Evolutionary conservation across 2,329 filamentous ascomycete genomes (phyloP), one percentile per base, ranked within the genome.

Genomic region (Tolypocladium capitatum): DNA sequence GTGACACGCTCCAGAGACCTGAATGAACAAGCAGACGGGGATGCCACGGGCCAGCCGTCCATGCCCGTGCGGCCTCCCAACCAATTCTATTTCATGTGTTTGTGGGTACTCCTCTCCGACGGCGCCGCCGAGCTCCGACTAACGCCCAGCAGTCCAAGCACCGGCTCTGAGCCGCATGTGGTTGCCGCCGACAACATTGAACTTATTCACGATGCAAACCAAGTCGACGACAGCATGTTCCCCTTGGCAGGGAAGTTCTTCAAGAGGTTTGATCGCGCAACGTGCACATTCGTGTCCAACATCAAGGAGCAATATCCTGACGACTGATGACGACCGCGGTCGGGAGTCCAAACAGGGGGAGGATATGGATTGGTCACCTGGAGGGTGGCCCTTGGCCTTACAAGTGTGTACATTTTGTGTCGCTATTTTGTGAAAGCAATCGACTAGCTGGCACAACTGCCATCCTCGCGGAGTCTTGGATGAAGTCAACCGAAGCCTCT

Each of bases 221-320:
- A 54, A 55, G 71, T 83, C 2, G 72, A 76, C 0, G 66, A 75
- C 4, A 57, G 76, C 24, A 70, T 94, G 52, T 75, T 87, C 59
- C 71, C 72, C 42, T 66, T 86, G 54, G 87, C 89, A 3, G 92
- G 92, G 0, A 84, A 83, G 56, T 87, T 86, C 63, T 97, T 98
- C 64, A 94, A 87, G 64, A 74, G 88, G 38, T 97, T 89, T 73
- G 86, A 96, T 64, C 59, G 63, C 5, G 69, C 68, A 32, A 72
- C 66, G 0, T 79, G 79, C 54, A 72, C 67, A 4, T 98, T 97
- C 67, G 74, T 95, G 31, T 94, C 88, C 56, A 97, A 96, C 63
- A 60, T 77, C 31, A 66, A 68, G 55, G 86, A 94, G 56, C 81
- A 90, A 58, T 96, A 89, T 64, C 91, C 91, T 1, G 84, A 95